Percentiles rank a stretch among this genome's conserved stretches.
These are phyloP conservation scores for Fusarium anguioides DNA, from an alignment of 2,329 filamentous ascomycete genomes.

Conservation along the genomic window DNA sequence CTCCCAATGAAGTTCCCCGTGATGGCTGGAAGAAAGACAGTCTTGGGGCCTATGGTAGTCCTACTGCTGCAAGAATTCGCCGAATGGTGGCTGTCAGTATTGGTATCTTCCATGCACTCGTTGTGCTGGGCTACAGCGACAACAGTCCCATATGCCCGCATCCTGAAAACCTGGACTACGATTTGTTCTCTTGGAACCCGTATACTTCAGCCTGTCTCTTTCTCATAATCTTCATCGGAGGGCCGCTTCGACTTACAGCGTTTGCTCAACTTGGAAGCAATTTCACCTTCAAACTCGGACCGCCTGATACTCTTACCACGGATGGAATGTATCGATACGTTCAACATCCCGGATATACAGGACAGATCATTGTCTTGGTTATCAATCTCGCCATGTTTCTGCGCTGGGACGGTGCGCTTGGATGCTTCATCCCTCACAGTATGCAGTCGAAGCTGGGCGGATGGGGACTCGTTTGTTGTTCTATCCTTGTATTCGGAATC, in stretches of 20 bases:
- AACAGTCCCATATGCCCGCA: background rate
- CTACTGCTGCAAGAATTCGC: background rate
- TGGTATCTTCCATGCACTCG: background rate
- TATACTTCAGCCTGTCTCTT: background rate
- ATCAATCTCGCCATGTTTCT: background rate
- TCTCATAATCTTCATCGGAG: background rate
- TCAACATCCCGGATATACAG: background rate
- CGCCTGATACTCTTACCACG: background rate
- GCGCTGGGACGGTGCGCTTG: background rate
- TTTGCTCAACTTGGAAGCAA: slow-evolving; percentile 1
- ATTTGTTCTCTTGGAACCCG: background rate
- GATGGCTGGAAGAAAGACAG: background rate
- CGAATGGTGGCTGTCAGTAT: background rate
- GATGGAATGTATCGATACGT: background rate
- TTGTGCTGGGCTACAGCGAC: background rate
- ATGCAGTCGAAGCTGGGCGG: fast-evolving
- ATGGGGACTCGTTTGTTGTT: background rate
- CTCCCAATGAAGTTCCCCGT: background rate
- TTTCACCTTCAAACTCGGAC: background rate
- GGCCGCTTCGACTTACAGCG: background rate
- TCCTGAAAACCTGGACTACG: background rate
- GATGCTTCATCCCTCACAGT: background rate
- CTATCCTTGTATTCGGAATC: background rate
- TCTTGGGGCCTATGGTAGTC: background rate
- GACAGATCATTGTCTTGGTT: background rate